phyloP scores from a whole-genome alignment of 805 yeast genomes.

The Hemisphaericaspora nanyangensis region DNA sequence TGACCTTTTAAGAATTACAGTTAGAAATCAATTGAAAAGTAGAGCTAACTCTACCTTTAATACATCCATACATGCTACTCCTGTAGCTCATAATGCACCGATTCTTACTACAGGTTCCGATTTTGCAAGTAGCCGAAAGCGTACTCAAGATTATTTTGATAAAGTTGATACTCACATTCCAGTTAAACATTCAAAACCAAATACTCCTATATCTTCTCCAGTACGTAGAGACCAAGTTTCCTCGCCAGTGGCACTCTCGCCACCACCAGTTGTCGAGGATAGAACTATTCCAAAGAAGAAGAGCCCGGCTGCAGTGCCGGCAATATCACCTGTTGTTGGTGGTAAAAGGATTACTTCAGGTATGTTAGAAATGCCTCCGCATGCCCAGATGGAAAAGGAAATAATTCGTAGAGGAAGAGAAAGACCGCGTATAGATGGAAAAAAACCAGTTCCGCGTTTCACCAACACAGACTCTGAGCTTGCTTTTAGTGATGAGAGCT shows the following conservation, averaged over 20 bases:
- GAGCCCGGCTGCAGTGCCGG: not conserved
- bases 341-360: slow-evolving; percentile 36
- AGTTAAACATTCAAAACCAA: not conserved
- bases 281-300: slow-evolving; percentile 28
- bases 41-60: slow-evolving; percentile 3
- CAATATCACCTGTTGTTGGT: slow-evolving; percentile 7
- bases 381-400: slow-evolving; percentile 8
- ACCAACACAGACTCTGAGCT: not conserved
- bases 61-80: not conserved
- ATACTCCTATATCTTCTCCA: not conserved
- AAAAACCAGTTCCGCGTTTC: not conserved
- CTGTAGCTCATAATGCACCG: not conserved
- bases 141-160: slow-evolving; percentile 1
- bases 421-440: not conserved
- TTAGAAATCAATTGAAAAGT: slow-evolving; percentile 19
- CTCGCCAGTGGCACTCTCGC: slow-evolving; percentile 26
- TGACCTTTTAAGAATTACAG: slow-evolving; percentile 33
- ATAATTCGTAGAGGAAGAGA: not conserved
- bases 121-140: slow-evolving; percentile 1
- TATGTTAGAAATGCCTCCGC: slow-evolving; percentile 33
- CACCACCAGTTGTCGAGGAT: slow-evolving; percentile 12
- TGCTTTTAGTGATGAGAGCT: too few relatives aligned
- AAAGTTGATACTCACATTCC: not conserved
- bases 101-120: not conserved
- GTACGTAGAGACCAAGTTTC: slow-evolving; percentile 1